phyloP scores from a whole-genome alignment of 176 grass and related monocot species.

The Oropetium thomaeum region DNA sequence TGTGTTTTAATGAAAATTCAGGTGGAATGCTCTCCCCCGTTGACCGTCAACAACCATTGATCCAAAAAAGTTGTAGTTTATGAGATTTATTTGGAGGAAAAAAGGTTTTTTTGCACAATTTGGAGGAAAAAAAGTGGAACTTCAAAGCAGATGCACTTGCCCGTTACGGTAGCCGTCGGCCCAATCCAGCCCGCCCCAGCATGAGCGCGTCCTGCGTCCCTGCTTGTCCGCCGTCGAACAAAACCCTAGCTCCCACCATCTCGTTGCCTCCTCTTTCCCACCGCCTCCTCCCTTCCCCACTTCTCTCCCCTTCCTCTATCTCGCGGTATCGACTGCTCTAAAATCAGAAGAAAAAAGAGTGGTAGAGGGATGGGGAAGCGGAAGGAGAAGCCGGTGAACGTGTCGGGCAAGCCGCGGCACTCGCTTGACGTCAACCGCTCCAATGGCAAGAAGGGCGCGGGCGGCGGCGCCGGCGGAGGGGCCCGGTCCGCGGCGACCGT shows the following conservation, averaged over 20 bases:
- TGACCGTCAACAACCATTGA: no score
- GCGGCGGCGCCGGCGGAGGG: slow-evolving; percentile 47
- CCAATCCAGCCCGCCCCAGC: background rate
- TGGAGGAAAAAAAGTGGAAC: background rate
- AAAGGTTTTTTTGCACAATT: no score
- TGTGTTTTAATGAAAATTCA: no score
- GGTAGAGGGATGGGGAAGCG: slow-evolving; percentile 57
- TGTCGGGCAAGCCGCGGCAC: slow-evolving; percentile 88
- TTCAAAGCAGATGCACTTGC: background rate
- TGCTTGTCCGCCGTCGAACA: no score
- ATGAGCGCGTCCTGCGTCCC: background rate
- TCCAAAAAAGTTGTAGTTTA: no score
- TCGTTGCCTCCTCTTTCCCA: background rate
- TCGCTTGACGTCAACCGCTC: slow-evolving; percentile 85
- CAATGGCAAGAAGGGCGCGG: slow-evolving; percentile 70
- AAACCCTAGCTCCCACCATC: slow-evolving; percentile 33
- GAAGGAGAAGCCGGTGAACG: slow-evolving; percentile 87
- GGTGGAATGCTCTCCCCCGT: no score
- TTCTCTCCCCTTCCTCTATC: background rate
- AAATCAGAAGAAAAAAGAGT: background rate
- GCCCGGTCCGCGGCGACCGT: slow-evolving; percentile 67
- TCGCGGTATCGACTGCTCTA: background rate
- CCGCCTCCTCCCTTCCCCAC: background rate
- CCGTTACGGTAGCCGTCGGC: background rate
- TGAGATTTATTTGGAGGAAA: no score